Evolutionary conservation across 805 yeast species (phyloP).

Genomic region (Zygoascus biomembranicola): DNA sequence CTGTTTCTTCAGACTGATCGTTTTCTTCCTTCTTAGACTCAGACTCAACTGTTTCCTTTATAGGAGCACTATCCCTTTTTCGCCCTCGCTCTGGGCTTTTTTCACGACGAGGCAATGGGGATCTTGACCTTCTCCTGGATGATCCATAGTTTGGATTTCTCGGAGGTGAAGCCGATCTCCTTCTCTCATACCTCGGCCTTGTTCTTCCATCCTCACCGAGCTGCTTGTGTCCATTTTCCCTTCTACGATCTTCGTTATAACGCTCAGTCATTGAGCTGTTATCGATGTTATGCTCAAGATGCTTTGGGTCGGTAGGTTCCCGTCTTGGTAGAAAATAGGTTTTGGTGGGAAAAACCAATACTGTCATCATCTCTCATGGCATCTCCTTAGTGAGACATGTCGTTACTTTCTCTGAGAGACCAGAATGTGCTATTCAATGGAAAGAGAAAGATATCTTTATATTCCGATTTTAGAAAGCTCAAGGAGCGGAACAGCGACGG

Average conservation of each 20-base stretch:
- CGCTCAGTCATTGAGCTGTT: neutral
- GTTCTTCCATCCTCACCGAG: neutral
- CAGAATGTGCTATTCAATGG: conserved; percentile 31
- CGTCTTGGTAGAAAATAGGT: too few relatives aligned
- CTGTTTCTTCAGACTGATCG: neutral
- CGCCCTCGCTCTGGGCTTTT: neutral
- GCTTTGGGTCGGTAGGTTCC: too few relatives aligned
- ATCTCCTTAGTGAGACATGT: neutral
- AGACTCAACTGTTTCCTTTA: neutral
- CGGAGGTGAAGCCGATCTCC: neutral
- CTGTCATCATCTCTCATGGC: too few relatives aligned
- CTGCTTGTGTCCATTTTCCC: neutral
- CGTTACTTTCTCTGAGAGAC: conserved; percentile 5
- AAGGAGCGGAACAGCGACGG: conserved; percentile 41
- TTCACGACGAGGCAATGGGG: neutral
- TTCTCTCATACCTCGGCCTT: neutral
- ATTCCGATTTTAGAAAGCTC: conserved; percentile 39
- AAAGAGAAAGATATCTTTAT: conserved; percentile 39
- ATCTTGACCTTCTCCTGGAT: neutral
- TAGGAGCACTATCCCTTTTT: neutral
- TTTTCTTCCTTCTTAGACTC: neutral
- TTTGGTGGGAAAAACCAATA: too few relatives aligned
- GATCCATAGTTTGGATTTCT: neutral
- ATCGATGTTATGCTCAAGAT: neutral
- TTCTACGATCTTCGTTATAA: neutral